A percentile compares a stretch with the other conserved stretches of the same genome.
Evolutionary conservation across 768 basidiomycete species (phyloP).

Genomic region (Mycena kentingensis): DNA sequence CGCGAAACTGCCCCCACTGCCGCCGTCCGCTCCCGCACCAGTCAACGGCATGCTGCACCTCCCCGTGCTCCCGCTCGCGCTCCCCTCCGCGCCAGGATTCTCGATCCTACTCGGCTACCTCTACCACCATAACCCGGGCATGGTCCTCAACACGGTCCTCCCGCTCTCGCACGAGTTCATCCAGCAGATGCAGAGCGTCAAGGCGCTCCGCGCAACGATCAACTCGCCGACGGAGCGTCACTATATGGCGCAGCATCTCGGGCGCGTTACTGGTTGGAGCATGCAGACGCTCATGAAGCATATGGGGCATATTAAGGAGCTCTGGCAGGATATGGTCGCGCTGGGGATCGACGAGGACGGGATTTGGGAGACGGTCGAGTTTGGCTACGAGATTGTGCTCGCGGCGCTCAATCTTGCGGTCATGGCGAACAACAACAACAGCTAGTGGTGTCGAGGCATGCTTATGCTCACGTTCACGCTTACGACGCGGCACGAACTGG

Average conservation of each 20-base stretch:
- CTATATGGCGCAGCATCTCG: slow-evolving; percentile 55
- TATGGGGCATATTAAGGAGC: slow-evolving; percentile 71
- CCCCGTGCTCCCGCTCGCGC: slow-evolving; percentile 68
- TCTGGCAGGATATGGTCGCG: slow-evolving; percentile 79
- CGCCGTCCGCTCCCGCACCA: slow-evolving; percentile 37
- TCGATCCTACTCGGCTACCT: slow-evolving; percentile 64
- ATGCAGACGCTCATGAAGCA: slow-evolving; percentile 51
- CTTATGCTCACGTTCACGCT: too few species aligned
- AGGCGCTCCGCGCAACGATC: slow-evolving; percentile 44
- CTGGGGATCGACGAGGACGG: slow-evolving; percentile 73
- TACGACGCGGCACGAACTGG: too few species aligned
- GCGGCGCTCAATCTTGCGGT: slow-evolving; percentile 53
- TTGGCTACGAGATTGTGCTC: slow-evolving; percentile 77
- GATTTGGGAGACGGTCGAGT: slow-evolving; percentile 76
- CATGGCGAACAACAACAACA: slow-evolving; percentile 11
- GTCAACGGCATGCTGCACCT: slow-evolving; percentile 40
- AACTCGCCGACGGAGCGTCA: slow-evolving; percentile 55
- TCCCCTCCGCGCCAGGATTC: slow-evolving; percentile 75
- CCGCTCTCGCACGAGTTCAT: slow-evolving; percentile 54
- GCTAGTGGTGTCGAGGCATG: too few species aligned
- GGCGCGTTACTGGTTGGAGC: slow-evolving; percentile 46
- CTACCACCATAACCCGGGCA: slow-evolving; percentile 63
- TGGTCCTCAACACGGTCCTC: slow-evolving; percentile 64
- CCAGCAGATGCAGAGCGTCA: slow-evolving; percentile 42
- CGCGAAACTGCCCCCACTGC: slow-evolving; percentile 54